These are phyloP conservation scores for Stemphylium lycopersici DNA, from an alignment of 2,329 filamentous ascomycete species.

Conservation along the genomic window DNA sequence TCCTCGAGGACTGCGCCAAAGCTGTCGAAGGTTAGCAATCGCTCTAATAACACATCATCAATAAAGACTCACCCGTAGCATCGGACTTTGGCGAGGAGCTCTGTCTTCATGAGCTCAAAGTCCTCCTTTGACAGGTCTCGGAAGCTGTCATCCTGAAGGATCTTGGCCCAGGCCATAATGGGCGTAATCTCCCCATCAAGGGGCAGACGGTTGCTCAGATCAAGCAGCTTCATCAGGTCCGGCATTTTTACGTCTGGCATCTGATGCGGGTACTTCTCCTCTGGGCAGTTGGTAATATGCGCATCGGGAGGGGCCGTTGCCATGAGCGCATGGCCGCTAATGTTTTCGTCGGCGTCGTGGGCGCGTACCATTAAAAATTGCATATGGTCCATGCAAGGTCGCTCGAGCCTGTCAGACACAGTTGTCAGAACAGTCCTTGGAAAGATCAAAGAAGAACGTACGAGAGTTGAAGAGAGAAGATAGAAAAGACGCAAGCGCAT, in stretches of 20 bases:
- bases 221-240: slow-evolving; percentile 80
- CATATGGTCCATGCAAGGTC: slow-evolving; percentile 90
- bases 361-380: slow-evolving; percentile 73
- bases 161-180: slow-evolving; percentile 90
- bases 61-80: slow-evolving; percentile 80
- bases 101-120: slow-evolving; percentile 72
- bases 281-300: slow-evolving; percentile 62
- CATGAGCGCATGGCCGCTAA: slow-evolving; percentile 93
- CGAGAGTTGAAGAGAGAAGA: slow-evolving; percentile 23
- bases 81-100: slow-evolving; percentile 78
- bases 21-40: slow-evolving; percentile 42
- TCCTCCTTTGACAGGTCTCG: slow-evolving; percentile 70
- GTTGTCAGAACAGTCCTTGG: slow-evolving; percentile 40
- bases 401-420: slow-evolving; percentile 71
- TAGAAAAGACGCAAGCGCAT: slow-evolving; percentile 25
- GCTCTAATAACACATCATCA: no score
- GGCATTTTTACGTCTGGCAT: slow-evolving; percentile 77
- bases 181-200: slow-evolving; percentile 92
- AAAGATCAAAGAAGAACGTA: slow-evolving; percentile 36
- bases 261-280: slow-evolving; percentile 67
- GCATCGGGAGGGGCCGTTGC: slow-evolving; percentile 81
- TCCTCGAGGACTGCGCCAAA: slow-evolving; percentile 74
- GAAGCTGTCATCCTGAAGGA: slow-evolving; percentile 67
- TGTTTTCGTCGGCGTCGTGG: slow-evolving; percentile 57
- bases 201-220: slow-evolving; percentile 81